Percentiles rank a stretch among this genome's conserved stretches.
phyloP scores from a whole-genome alignment of 768 basidiomycete genomes.

The Brasilioporus rufonigricans region DNA sequence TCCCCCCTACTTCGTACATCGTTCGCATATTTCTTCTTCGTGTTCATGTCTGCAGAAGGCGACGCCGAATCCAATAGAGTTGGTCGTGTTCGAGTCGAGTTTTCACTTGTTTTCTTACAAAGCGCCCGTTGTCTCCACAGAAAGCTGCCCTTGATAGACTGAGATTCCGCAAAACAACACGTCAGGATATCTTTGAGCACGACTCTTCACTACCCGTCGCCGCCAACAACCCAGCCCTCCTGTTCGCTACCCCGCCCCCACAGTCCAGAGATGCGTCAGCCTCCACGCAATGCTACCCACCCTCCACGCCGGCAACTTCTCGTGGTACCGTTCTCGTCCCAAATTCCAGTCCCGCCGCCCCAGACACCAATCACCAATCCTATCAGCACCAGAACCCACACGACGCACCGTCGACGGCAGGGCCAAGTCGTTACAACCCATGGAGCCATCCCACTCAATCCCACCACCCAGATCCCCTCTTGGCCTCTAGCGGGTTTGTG shows the following conservation, averaged over 20 bases:
- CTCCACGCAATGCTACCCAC: constrained; percentile 58
- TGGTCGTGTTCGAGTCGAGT: constrained; percentile 34
- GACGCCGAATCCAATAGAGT: constrained; percentile 52
- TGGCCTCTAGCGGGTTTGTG: constrained; percentile 57
- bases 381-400: constrained; percentile 35
- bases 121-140: constrained; percentile 34
- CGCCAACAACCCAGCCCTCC: constrained; percentile 55
- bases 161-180: constrained; percentile 45
- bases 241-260: constrained; percentile 41
- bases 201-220: constrained; percentile 51
- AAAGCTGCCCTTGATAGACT: constrained; percentile 45
- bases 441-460: constrained; percentile 37
- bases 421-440: constrained; percentile 34
- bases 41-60: constrained; percentile 47
- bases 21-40: constrained; percentile 17
- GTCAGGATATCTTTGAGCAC: constrained; percentile 28
- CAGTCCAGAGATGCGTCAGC: constrained; percentile 80
- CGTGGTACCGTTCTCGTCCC: constrained; percentile 68
- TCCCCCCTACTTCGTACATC: constrained; percentile 12
- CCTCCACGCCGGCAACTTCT: constrained; percentile 39
- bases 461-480: constrained; percentile 51
- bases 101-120: constrained; percentile 31
- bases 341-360: constrained; percentile 62
- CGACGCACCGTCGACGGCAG: constrained; percentile 45
- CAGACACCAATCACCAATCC: constrained; percentile 39